Base-by-base conservation (phyloP, 2,329 filamentous ascomycete genomes). In the Fusarium sp. region DNA sequence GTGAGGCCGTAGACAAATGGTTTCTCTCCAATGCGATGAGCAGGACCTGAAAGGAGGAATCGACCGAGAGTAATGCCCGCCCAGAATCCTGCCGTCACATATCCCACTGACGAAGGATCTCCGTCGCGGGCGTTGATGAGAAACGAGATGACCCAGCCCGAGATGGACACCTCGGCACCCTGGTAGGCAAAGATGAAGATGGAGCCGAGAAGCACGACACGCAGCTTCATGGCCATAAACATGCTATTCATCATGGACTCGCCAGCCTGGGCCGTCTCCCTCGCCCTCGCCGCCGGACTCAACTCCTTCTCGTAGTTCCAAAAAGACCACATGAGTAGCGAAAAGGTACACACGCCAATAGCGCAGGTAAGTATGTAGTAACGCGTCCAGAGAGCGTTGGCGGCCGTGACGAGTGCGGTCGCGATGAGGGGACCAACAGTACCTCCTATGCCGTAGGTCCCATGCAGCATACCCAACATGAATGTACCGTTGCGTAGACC, bases 121-220 rank as follows among this genome's bases (percentile, higher is more conserved):
- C 93, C 94, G 66, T 90, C 85, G 40, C 94, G 91, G 71, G 91
- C 89, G 59, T 89, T 88, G 81, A 96, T 94, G 42, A 97, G 85
- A 84, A 95, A 97, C 3, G 93, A 94, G 71, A 96, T 94, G 58
- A 96, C 92, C 94, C 94, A 97, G 62, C 94, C 94, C 0, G 92
- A 94, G 73, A 96, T 93, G 67, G 91, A 92, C 18, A 97, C 94
- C 82, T 97, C 94, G 38, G 93, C 92, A 37, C 94, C 94, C 82
- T 96, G 93, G 81, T 97, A 97, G 29, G 91, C 90, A 80, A 97
- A 96, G 81, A 96, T 93, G 85, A 96, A 96, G 11, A 94, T 81
- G 0, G 94, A 92, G 4, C 93, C 93, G 0, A 96, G 86, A 1
- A 96, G 82, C 0, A 95, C 93, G 6, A 91, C 87, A 35, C 89